Conservation (phyloP, 1,139 yeast genomes). For the Yamadazyma diddensiae region DNA sequence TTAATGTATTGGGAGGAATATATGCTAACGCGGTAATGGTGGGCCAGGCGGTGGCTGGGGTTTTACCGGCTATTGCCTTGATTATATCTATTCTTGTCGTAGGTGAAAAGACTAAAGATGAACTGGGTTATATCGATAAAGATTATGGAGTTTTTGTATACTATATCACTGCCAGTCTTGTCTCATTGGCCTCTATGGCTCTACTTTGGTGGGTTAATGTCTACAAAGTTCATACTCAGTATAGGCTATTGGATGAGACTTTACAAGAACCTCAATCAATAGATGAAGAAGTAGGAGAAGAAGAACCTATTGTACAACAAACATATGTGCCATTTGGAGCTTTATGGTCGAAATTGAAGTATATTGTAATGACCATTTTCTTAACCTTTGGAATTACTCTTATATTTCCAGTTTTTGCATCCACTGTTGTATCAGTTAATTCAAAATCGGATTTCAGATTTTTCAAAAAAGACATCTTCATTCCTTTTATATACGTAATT, state of each 20-base stretch:
- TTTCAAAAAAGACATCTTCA: slow-evolving; percentile 50
- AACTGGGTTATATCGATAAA: slow-evolving; percentile 27
- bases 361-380: slow-evolving; percentile 68
- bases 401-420: slow-evolving; percentile 88
- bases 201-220: slow-evolving; percentile 32
- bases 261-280: slow-evolving; percentile 11
- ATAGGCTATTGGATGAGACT: slow-evolving; percentile 17
- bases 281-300: slow-evolving; percentile 1
- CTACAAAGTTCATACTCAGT: slow-evolving; percentile 21
- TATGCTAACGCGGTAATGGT: slow-evolving; percentile 89
- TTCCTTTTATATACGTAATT: slow-evolving; percentile 70
- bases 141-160: slow-evolving; percentile 58
- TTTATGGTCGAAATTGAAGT: slow-evolving; percentile 57
- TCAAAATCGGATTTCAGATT: slow-evolving; percentile 25
- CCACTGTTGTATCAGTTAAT: slow-evolving; percentile 56
- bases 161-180: slow-evolving; percentile 66
- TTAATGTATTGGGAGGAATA: slow-evolving; percentile 71
- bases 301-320: slow-evolving; percentile 8
- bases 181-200: slow-evolving; percentile 50
- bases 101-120: slow-evolving; percentile 23
- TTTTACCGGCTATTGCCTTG: slow-evolving; percentile 76
- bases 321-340: slow-evolving; percentile 44
- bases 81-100: slow-evolving; percentile 55
- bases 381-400: slow-evolving; percentile 74
- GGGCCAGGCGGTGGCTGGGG: slow-evolving; percentile 94